These are phyloP conservation scores for Friedmanniomyces simplex DNA, from an alignment of 495 filamentous ascomycete species.

Conservation along the genomic window DNA sequence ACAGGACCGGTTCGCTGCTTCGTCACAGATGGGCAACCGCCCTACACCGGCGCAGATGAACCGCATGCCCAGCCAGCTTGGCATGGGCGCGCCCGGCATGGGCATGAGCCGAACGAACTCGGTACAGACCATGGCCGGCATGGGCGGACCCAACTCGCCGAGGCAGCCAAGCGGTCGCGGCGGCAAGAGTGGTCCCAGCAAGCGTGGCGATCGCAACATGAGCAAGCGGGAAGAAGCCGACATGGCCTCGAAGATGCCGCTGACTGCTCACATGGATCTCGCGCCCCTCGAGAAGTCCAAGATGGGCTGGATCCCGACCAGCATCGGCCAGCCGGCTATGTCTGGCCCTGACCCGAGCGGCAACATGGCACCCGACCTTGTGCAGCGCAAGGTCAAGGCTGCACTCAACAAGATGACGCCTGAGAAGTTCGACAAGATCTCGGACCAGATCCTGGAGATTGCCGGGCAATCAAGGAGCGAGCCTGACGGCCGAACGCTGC, in stretches of 20 bases:
- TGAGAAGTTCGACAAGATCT: slow-evolving; percentile 95
- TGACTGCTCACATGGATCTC: slow-evolving; percentile 68
- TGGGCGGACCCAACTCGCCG: slow-evolving; percentile 42
- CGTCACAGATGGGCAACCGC: slow-evolving; percentile 39
- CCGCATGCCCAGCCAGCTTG: slow-evolving; percentile 26
- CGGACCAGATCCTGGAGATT: slow-evolving; percentile 85
- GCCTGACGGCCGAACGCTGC: slow-evolving; percentile 82
- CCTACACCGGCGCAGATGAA: slow-evolving; percentile 47
- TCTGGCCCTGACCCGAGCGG: slow-evolving; percentile 45
- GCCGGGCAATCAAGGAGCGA: slow-evolving; percentile 93
- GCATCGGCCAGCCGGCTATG: slow-evolving; percentile 38
- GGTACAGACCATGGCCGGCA: slow-evolving; percentile 37
- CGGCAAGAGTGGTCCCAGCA: slow-evolving; percentile 26
- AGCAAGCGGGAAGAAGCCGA: slow-evolving; percentile 50
- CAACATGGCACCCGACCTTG: slow-evolving; percentile 77
- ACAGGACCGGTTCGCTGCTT: slow-evolving; percentile 47
- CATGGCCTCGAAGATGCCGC: slow-evolving; percentile 72
- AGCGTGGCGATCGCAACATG: slow-evolving; percentile 42
- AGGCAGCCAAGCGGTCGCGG: slow-evolving; percentile 44
- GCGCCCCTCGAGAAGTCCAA: slow-evolving; percentile 62
- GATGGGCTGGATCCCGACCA: slow-evolving; percentile 84
- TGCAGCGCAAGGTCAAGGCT: slow-evolving; percentile 98
- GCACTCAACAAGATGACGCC: slow-evolving; percentile 99
- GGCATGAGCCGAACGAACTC: slow-evolving; percentile 46
- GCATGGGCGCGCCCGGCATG: slow-evolving; percentile 5